A percentile compares a stretch with the other conserved stretches of the same genome.
Evolutionary conservation across 768 basidiomycete species (phyloP).

Genomic region (Lactarius trivialis): DNA sequence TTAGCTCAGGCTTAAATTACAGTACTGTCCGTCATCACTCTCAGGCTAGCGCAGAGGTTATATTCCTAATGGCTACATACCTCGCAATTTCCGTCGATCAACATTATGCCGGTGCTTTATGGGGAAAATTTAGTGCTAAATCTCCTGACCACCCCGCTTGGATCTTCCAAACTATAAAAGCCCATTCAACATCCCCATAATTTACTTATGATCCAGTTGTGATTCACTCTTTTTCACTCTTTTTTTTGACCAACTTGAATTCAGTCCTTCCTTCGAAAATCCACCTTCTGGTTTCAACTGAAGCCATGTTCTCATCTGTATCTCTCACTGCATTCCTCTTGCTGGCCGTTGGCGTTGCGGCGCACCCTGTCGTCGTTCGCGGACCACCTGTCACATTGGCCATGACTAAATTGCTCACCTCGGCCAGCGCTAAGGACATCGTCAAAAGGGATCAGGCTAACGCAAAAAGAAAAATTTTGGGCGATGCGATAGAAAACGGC

Average conservation of each 20-base stretch:
- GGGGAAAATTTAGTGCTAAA: no score
- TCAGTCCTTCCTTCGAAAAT: neutral
- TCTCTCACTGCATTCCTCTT: slow-evolving; percentile 26
- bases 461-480: slow-evolving; percentile 37
- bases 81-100: no score
- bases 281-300: neutral
- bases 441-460: slow-evolving; percentile 46
- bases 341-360: slow-evolving; percentile 23
- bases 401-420: slow-evolving; percentile 47
- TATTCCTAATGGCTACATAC: no score
- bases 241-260: no score
- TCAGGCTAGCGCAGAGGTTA: no score
- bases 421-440: slow-evolving; percentile 44
- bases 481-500: slow-evolving; percentile 31
- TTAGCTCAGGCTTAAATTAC: no score
- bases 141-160: no score
- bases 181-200: no score
- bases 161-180: no score
- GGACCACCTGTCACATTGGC: slow-evolving; percentile 35
- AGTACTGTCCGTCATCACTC: no score
- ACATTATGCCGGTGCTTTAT: no score
- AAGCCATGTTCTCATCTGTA: slow-evolving; percentile 23
- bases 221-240: neutral
- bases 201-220: no score
- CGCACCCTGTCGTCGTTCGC: slow-evolving; percentile 25